Conservation (phyloP, 1,139 yeast species). For the Sugiyamaella novakii region DNA sequence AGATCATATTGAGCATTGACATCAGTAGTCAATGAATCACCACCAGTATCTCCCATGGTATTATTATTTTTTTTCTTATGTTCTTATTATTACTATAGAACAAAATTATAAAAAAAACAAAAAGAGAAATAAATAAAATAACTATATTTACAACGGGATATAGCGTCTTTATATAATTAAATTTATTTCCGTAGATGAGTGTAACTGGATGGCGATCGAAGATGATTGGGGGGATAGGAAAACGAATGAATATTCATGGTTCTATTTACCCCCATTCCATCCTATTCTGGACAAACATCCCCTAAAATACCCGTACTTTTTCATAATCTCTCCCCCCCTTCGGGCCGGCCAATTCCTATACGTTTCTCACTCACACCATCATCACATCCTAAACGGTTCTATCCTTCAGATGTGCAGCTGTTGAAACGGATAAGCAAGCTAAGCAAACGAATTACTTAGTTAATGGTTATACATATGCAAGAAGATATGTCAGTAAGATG, state of each 20-base stretch:
- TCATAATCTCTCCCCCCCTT: neutral
- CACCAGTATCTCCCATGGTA: constrained; percentile 50
- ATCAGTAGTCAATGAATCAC: constrained; percentile 72
- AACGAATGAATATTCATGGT: constrained; percentile 2
- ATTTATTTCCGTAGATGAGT: neutral
- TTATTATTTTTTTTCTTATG: neutral
- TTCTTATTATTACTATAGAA: constrained; percentile 1
- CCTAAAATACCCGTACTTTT: constrained; percentile 14
- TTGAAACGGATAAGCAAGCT: neutral
- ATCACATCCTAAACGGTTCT: neutral
- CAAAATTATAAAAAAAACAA: constrained; percentile 4
- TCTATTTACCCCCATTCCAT: neutral
- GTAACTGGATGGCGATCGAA: constrained; percentile 1
- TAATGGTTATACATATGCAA: too few species aligned
- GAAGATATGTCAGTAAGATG: too few species aligned
- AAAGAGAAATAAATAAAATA: neutral
- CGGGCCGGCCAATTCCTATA: neutral
- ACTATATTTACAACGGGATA: neutral
- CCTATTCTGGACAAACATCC: neutral
- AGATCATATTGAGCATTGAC: constrained; percentile 72
- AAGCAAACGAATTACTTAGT: neutral
- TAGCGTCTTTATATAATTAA: constrained; percentile 3
- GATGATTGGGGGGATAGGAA: neutral
- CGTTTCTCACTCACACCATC: constrained; percentile 4
- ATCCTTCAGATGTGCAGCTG: neutral